A percentile compares a stretch with the other conserved stretches of the same genome.
These are phyloP conservation scores for Cardiospermum halicacabum DNA, from an alignment of 345 rosid genomes.

Conservation along the genomic window DNA sequence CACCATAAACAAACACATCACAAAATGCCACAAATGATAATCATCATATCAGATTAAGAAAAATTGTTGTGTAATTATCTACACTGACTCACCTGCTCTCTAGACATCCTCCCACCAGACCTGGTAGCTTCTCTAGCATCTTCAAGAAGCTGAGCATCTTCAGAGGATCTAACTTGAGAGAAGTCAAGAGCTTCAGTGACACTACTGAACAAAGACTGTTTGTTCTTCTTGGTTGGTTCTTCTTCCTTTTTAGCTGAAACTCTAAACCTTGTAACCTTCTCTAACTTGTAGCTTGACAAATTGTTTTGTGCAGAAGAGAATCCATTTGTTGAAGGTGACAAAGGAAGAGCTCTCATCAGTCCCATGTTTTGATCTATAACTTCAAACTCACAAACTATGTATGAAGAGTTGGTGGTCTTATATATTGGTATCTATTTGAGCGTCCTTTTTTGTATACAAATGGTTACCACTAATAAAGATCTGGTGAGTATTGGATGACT, in stretches of 20 bases:
- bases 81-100: slow-evolving; percentile 81
- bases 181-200: slow-evolving; percentile 82
- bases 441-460: background rate
- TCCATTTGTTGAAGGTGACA: slow-evolving; percentile 30
- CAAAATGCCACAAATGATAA: slow-evolving; percentile 1
- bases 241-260: slow-evolving; percentile 38
- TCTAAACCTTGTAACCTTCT: slow-evolving; percentile 12
- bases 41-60: background rate
- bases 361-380: slow-evolving; percentile 25
- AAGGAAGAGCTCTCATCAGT: slow-evolving; percentile 32
- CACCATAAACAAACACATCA: slow-evolving; percentile 32
- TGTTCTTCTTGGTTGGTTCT: slow-evolving; percentile 30
- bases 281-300: slow-evolving; percentile 17
- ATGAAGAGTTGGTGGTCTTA: background rate
- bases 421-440: background rate
- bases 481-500: slow-evolving; percentile 28
- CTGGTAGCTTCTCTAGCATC: slow-evolving; percentile 67
- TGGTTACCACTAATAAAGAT: slow-evolving; percentile 15
- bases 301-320: slow-evolving; percentile 24
- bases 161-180: slow-evolving; percentile 65
- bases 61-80: too few relatives aligned
- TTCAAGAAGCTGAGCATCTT: slow-evolving; percentile 74
- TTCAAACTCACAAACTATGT: background rate
- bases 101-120: slow-evolving; percentile 63
- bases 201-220: slow-evolving; percentile 61